phyloP scores from a whole-genome alignment of 2,329 filamentous ascomycete genomes.

The Phaeosphaeriaceae sp. region DNA sequence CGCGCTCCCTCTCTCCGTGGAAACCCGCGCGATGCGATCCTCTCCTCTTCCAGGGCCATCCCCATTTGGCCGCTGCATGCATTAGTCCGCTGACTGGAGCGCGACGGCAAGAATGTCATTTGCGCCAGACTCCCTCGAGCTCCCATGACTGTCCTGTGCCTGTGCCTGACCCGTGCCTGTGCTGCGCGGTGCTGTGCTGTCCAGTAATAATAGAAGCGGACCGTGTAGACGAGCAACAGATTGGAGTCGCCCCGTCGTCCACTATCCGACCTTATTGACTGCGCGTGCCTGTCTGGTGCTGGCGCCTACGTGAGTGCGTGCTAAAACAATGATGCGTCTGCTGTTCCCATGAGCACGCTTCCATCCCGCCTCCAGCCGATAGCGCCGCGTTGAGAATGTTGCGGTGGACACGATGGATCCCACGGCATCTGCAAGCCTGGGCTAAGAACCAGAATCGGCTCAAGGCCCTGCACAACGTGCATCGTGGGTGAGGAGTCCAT shows the following conservation, averaged over 20 bases:
- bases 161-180: constrained; percentile 3
- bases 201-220: constrained; percentile 27
- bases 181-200: neutral
- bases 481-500: constrained; percentile 21
- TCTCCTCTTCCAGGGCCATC: constrained; percentile 7
- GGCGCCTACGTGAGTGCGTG: constrained; percentile 14
- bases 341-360: constrained; percentile 27
- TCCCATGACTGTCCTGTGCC: constrained; percentile 8
- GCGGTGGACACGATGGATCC: constrained; percentile 17
- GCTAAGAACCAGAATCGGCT: constrained; percentile 3
- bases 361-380: constrained; percentile 33
- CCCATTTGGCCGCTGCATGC: constrained; percentile 15
- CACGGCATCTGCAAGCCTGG: constrained; percentile 17
- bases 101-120: constrained; percentile 14
- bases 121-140: constrained; percentile 13
- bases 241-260: constrained; percentile 12
- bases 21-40: constrained; percentile 15
- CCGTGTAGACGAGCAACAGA: constrained; percentile 34
- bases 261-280: neutral
- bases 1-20: constrained; percentile 18
- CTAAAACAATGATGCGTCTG: constrained; percentile 28
- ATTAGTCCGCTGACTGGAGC: constrained; percentile 15
- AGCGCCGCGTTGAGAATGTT: constrained; percentile 24
- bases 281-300: constrained; percentile 8
- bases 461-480: constrained; percentile 9